Conservation (phyloP, 129 eudicot species). For the Lactuca sativa region DNA sequence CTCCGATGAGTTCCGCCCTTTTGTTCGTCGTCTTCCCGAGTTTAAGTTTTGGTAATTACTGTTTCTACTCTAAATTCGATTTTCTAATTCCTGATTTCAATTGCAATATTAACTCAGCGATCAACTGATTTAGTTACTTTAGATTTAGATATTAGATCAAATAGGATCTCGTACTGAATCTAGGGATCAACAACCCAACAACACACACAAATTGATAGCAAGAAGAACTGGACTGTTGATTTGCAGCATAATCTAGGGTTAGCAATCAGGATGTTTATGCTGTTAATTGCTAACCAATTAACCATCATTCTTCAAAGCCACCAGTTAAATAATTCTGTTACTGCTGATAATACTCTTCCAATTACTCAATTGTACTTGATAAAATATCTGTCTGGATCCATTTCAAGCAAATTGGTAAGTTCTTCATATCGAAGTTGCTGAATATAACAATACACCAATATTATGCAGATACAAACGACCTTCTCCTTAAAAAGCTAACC, state of each 20-base stretch:
- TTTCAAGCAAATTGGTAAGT: slow-evolving; percentile 13
- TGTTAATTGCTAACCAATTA: background rate
- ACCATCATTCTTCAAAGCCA: slow-evolving; percentile 3
- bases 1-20: slow-evolving; percentile 93
- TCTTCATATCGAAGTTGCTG: background rate
- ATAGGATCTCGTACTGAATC: background rate
- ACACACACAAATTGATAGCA: background rate
- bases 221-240: background rate
- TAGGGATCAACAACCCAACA: background rate
- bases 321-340: background rate
- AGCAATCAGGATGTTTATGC: slow-evolving; percentile 5
- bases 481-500: background rate
- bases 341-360: slow-evolving; percentile 4
- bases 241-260: slow-evolving; percentile 19
- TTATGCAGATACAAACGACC: background rate
- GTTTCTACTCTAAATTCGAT: background rate
- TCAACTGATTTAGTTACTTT: background rate
- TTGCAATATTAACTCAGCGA: background rate
- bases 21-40: slow-evolving; percentile 80
- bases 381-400: background rate
- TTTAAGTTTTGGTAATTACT: slow-evolving; percentile 61
- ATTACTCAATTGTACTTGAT: slow-evolving; percentile 5
- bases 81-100: background rate
- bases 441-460: background rate
- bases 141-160: slow-evolving; percentile 18